phyloP scores from a whole-genome alignment of 768 basidiomycete genomes.

The Phylloporus arenicola region DNA sequence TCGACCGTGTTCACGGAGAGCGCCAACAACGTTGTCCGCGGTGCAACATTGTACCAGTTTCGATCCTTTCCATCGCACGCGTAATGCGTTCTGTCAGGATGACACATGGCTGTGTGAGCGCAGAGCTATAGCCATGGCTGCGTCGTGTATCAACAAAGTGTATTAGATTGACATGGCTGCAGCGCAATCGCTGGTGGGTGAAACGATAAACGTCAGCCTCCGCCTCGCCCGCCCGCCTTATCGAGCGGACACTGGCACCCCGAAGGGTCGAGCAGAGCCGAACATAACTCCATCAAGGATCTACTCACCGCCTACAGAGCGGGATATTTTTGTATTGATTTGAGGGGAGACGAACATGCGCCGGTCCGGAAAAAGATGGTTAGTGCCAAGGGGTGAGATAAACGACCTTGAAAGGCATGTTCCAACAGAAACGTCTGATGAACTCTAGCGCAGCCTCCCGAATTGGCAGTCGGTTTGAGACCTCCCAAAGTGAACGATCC shows the following conservation, averaged over 20 bases:
- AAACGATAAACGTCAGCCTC: not conserved
- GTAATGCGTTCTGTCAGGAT: not conserved
- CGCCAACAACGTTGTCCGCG: not conserved
- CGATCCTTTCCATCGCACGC: not conserved
- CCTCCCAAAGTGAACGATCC: constrained; percentile 14
- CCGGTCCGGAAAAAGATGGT: constrained; percentile 6
- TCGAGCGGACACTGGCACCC: not conserved
- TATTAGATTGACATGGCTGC: not conserved
- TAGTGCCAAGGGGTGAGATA: constrained; percentile 8
- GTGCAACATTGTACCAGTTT: not conserved
- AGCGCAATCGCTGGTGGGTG: not conserved
- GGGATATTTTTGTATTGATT: not conserved
- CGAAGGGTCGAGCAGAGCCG: not conserved
- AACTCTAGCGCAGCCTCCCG: not conserved
- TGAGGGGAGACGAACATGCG: constrained; percentile 7
- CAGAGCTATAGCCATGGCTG: not conserved
- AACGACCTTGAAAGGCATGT: constrained; percentile 17
- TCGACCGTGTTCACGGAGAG: not conserved
- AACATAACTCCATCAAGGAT: not conserved
- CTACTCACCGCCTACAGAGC: not conserved
- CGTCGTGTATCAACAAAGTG: not conserved
- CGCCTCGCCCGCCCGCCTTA: not conserved
- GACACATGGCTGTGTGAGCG: not conserved
- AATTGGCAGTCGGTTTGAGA: constrained; percentile 19
- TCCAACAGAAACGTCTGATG: constrained; percentile 31